Base-by-base conservation (phyloP, 2,329 filamentous ascomycete genomes). In the Trichoderma gracile region DNA sequence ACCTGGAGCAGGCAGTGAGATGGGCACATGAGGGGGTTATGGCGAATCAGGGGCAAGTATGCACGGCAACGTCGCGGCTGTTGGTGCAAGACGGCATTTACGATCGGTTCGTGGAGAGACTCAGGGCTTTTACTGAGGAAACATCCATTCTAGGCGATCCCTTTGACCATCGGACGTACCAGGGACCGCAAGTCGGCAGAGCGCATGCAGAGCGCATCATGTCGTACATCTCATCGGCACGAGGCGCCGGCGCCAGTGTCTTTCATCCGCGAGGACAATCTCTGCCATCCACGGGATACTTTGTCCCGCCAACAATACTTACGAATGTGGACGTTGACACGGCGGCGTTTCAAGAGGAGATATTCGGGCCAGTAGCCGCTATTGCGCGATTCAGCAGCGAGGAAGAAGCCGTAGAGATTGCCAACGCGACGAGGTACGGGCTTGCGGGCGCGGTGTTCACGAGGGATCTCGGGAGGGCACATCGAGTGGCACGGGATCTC, bases 161-260 rank as follows among this genome's bases (percentile, higher is more conserved):
- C 0, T 90, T 89, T 73, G 79, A 81, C 8, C 80, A 86, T 67
- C 78, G 79, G 30, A 89, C 87, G 0, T 88, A 85, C 77, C 88
- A 90, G 74, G 88, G 88, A 0, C 89, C 89, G 0, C 87, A 90
- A 72, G 82, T 90, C 65, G 87, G 86, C 5, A 85, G 85, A 72
- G 74, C 79, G 17, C 89, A 91, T 70, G 87, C 85, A 69, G 86
- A 90, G 54, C 79, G 84, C 27, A 81, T 92, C 3, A 78, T 91
- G 33, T 82, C 80, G 1, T 92, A 88, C 73, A 84, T 92, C 56
- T 81, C 89, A 65, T 71, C 79, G n/a, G 89, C 87, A 12, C 86
- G 86, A 71, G 79, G 79, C 2, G 84, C 87, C 69, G 88, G 87
- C 17, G 85, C 86, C 0, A 85, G 77, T 0, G 77, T 90, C 12